phyloP scores from a whole-genome alignment of 2,329 filamentous ascomycete species.

The Fusarium tjaetaba region DNA sequence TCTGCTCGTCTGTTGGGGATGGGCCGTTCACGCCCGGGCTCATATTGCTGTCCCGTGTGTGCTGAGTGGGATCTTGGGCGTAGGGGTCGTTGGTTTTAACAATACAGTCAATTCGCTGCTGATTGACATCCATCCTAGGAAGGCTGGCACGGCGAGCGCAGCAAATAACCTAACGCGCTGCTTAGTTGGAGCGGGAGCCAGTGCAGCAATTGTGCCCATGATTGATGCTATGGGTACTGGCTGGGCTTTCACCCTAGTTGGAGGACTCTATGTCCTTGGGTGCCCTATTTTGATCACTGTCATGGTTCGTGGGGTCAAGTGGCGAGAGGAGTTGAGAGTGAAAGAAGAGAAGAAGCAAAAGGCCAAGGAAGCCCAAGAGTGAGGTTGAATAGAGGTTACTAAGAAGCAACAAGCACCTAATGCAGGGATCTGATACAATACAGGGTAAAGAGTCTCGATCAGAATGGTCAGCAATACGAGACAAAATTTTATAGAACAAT shows the following conservation, averaged over 20 bases:
- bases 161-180: slow-evolving; percentile 67
- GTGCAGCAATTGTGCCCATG: slow-evolving; percentile 63
- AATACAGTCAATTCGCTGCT: slow-evolving; percentile 63
- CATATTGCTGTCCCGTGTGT: slow-evolving; percentile 59
- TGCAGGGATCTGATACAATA: background rate
- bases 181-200: slow-evolving; percentile 62
- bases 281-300: slow-evolving; percentile 54
- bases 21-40: slow-evolving; percentile 56
- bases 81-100: slow-evolving; percentile 63
- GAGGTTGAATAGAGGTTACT: background rate
- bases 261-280: slow-evolving; percentile 52
- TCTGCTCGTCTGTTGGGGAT: slow-evolving; percentile 61
- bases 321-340: slow-evolving; percentile 51
- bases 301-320: slow-evolving; percentile 55
- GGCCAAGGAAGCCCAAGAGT: slow-evolving; percentile 3
- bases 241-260: slow-evolving; percentile 62
- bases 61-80: slow-evolving; percentile 57
- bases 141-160: slow-evolving; percentile 64
- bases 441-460: background rate
- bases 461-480: background rate
- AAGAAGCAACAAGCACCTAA: background rate
- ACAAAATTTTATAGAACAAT: background rate
- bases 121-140: slow-evolving; percentile 64
- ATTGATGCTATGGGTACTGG: slow-evolving; percentile 61
- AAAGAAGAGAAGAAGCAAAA: slow-evolving; percentile 40